Evolutionary conservation across 495 filamentous ascomycete species (phyloP), one percentile per base, ranked within the genome.

Genomic region (Aspergillus campestris): DNA sequence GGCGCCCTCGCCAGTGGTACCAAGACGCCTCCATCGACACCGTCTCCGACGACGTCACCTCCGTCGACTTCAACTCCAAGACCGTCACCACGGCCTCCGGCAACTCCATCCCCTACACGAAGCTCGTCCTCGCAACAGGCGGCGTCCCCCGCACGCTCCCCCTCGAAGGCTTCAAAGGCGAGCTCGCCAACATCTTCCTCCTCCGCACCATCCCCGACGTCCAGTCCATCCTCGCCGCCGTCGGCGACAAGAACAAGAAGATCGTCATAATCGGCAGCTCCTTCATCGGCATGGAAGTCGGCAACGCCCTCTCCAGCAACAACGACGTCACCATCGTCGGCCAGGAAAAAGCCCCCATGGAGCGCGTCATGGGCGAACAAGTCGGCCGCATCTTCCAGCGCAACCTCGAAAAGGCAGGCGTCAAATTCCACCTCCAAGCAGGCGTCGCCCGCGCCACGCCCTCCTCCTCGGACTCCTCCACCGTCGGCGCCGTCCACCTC

Each of bases 231-330:
- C 67, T 84, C 24, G 68, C 64, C 6, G 89, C 88, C 4, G 79
- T 90, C 12, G 87, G 86, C n/a, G 78, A 83, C 6, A 86, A 86
- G 58, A 82, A 81, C 34, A 95, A 92, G 72, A 94, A 94, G 65
- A 78, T 96, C 55, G 89, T 95, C 31, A 74, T 98, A 12, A 79
- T 98, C 44, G 92, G 92, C 13, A 86, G 80, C 43, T 89, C 85
- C 38, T 96, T 98, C 65, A 98, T 98, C 61, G 83, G 92, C 32
- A 94, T 98, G 90, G 92, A 98, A 66, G 78, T 95, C 27, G 87
- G 83, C 34, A 95, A 90, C 41, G 80, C 80, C 31, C 81, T 87
- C 2, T 66, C 79, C 9, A 82, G 82, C 43, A 80, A 79, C 41
- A 88, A 96, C 56, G 66, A 79, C 12, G 86, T 98, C 32, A 84